Evolutionary conservation across 225 moss, liverwort and hornwort species (phyloP), one percentile per base, ranked within the genome.

Genomic region (Thuidium tamariscinum): DNA sequence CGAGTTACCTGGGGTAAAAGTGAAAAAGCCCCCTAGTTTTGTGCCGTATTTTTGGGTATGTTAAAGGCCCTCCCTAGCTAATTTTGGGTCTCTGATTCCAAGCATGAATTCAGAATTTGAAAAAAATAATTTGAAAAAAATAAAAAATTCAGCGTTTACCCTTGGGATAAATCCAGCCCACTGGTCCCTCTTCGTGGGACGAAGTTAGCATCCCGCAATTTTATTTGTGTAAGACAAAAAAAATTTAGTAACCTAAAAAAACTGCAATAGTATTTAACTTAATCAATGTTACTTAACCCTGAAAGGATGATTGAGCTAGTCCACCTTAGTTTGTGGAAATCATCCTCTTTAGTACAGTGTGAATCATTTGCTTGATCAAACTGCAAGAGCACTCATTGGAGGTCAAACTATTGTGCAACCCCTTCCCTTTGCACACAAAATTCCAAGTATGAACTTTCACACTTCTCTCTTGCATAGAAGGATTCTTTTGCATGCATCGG

Each of bases 341-440:
- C 67, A 12, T 22, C 4, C 44, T 44, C 44, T 44, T 44, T 44
- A 9, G 7, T 44, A 44, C 9, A 6, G 44, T 44, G 44, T 44
- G 23, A 39, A 68, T 13, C 39, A 68, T 23, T 39, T 13, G 39
- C 22, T 69, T 8, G 26, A 25, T 9, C 2, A 57, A 16, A 5
- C 2, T 0, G 0, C 0, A 9, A 7, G 3, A 16, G 2, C 3
- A 41, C 9, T 70, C 42, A 26, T 3, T 27, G 27, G 9, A 42
- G 16, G 42, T 70, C 27, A 70, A 25, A 42, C 9, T 42, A 9
- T 1, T 70, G 3, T 5, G 16, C 5, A 70, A 69, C 8, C 5
- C 8, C 9, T 41, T 1, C 2, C 4, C 7, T 37, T 68, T 13
- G 2, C 8, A 68, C 8, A 69, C 8, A 41, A 25, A n/a, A 14